Conservation (phyloP, 2,329 filamentous ascomycete genomes). For the Fusarium coicis region DNA sequence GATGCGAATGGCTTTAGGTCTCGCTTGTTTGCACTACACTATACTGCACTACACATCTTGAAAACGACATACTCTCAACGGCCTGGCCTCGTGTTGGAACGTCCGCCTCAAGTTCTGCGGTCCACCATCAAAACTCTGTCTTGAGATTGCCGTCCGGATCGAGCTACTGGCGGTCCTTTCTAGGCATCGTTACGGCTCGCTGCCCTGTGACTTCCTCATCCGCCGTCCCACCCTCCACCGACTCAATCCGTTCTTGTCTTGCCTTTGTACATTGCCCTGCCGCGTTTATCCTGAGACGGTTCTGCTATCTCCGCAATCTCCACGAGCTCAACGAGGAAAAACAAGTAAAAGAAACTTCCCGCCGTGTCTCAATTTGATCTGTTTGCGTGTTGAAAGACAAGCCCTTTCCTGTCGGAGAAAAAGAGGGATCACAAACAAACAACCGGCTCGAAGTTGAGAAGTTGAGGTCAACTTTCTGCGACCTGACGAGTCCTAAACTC, state of each 20-base stretch:
- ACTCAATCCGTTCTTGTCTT: constrained; percentile 33
- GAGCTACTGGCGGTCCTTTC: constrained; percentile 35
- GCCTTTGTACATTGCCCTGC: constrained; percentile 29
- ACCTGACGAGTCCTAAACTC: constrained; percentile 21
- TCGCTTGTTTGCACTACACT: constrained; percentile 32
- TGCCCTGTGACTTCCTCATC: constrained; percentile 34
- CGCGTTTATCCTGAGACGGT: constrained; percentile 28
- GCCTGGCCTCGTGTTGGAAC: constrained; percentile 42
- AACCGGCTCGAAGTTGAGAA: constrained; percentile 28
- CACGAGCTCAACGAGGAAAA: constrained; percentile 40
- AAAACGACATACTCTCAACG: constrained; percentile 40
- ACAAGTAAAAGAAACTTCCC: constrained; percentile 38
- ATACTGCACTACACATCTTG: constrained; percentile 24
- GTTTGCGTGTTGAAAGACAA: constrained; percentile 35
- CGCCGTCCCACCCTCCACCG: constrained; percentile 32
- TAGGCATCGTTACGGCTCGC: constrained; percentile 26
- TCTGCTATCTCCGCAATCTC: constrained; percentile 39
- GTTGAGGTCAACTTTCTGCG: constrained; percentile 26
- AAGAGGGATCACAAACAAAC: constrained; percentile 26
- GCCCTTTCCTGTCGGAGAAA: constrained; percentile 13
- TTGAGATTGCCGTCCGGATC: constrained; percentile 33
- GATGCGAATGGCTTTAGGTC: constrained; percentile 39
- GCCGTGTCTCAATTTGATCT: constrained; percentile 40
- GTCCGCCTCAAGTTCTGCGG: constrained; percentile 31
- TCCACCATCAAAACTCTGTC: constrained; percentile 35